Conservation (phyloP, 371 early-diverging fungal genomes). For the Blakeslea trispora region DNA sequence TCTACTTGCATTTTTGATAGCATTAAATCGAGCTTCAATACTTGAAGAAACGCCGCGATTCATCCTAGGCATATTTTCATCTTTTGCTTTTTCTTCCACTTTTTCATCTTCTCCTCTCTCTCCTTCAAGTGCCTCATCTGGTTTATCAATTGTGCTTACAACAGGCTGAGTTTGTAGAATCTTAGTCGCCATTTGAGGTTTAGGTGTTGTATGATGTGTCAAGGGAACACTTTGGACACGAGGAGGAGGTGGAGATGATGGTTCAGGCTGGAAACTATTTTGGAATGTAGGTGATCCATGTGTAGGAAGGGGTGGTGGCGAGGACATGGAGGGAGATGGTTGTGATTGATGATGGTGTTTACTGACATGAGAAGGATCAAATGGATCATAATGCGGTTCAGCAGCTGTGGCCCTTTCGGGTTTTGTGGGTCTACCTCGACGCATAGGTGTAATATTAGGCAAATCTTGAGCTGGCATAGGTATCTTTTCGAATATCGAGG, state of each 20-base stretch:
- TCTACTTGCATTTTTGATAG: constrained; percentile 27
- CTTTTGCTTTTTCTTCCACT: background rate
- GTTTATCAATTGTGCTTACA: too few relatives aligned
- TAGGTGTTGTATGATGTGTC: constrained; percentile 12
- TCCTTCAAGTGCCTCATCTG: background rate
- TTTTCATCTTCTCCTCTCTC: background rate
- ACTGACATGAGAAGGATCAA: constrained; percentile 21
- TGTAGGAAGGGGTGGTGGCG: background rate
- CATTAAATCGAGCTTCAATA: constrained; percentile 38
- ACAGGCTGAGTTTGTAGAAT: constrained; percentile 15
- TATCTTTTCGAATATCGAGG: constrained; percentile 45
- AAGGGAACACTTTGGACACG: constrained; percentile 22
- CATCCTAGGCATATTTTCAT: constrained; percentile 7
- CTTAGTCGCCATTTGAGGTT: constrained; percentile 14
- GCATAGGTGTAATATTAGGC: constrained; percentile 67
- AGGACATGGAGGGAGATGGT: background rate
- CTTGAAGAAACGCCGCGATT: constrained; percentile 28
- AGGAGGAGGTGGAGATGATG: background rate
- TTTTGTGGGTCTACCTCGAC: constrained; percentile 67
- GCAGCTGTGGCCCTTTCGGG: constrained; percentile 15
- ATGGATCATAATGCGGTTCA: constrained; percentile 36
- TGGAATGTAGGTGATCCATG: constrained; percentile 6
- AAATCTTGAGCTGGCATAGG: constrained; percentile 43
- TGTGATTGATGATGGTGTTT: constrained; percentile 3
- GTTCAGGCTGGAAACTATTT: constrained; percentile 7